A percentile compares a stretch with the other conserved stretches of the same genome.
Evolutionary conservation across 2,329 filamentous ascomycete genomes (phyloP).

Genomic region (Malbranchea zuffiana): DNA sequence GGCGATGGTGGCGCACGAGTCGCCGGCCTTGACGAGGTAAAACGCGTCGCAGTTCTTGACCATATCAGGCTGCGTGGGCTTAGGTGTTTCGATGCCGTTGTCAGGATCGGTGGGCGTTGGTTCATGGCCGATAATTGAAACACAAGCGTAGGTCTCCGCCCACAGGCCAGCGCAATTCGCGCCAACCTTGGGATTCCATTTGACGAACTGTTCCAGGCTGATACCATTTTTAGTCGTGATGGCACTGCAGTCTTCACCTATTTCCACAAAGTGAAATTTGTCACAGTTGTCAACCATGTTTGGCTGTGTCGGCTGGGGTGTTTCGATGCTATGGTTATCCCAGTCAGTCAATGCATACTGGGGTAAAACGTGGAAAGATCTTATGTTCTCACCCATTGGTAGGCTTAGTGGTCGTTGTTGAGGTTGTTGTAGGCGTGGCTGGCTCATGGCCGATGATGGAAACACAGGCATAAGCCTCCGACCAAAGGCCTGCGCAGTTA

Average conservation of each 20-base stretch:
- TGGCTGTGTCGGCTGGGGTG: constrained; percentile 5
- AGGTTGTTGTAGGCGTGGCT: background rate
- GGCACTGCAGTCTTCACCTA: constrained; percentile 1
- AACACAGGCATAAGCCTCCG: constrained; percentile 1
- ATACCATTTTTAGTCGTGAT: constrained; percentile 4
- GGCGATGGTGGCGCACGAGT: constrained; percentile 17
- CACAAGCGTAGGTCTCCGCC: constrained; percentile 3
- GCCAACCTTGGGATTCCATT: constrained; percentile 3
- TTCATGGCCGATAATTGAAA: constrained; percentile 3
- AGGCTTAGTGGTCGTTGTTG: no score
- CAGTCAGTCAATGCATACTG: no score
- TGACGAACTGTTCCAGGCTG: constrained; percentile 1
- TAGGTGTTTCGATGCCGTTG: constrained; percentile 4
- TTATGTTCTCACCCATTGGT: no score
- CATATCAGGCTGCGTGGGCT: constrained; percentile 6
- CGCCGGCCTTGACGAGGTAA: constrained; percentile 1
- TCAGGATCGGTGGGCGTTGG: constrained; percentile 1
- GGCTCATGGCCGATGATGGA: constrained; percentile 4
- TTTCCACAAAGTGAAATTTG: constrained; percentile 3
- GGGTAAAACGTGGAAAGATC: no score
- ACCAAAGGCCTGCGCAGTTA: constrained; percentile 1
- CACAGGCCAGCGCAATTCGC: constrained; percentile 1
- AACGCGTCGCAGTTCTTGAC: constrained; percentile 4
- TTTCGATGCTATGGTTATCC: no score
- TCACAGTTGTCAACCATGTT: constrained; percentile 5